These are phyloP conservation scores for Barbarea vulgaris DNA, from an alignment of 345 rosid genomes.

Conservation along the genomic window DNA sequence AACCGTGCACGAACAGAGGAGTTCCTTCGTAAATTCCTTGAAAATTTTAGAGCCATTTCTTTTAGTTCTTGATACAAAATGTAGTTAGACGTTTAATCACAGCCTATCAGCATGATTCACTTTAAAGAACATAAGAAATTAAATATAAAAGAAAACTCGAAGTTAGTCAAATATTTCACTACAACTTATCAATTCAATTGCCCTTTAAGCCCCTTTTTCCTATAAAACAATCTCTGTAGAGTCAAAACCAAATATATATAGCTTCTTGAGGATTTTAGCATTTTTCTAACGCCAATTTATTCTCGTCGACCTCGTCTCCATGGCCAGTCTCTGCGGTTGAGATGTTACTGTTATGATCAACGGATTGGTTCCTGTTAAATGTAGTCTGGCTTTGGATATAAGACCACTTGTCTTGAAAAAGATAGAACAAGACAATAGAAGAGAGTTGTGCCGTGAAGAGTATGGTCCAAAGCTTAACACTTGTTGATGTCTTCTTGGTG, in stretches of 20 bases:
- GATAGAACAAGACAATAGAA: constrained; percentile 65
- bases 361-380: background rate
- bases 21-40: background rate
- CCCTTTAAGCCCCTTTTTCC: background rate
- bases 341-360: constrained; percentile 41
- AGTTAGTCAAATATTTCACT: background rate
- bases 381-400: constrained; percentile 34
- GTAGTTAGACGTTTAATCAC: constrained; percentile 2
- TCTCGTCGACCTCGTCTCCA: constrained; percentile 25
- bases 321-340: constrained; percentile 34
- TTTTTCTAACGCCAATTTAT: constrained; percentile 16
- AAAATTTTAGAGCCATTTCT: background rate
- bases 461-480: constrained; percentile 53
- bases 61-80: background rate
- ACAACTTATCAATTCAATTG: background rate
- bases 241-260: background rate
- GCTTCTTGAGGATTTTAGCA: constrained; percentile 10
- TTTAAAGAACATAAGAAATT: background rate
- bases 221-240: constrained; percentile 19
- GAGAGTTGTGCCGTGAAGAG: constrained; percentile 79
- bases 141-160: background rate
- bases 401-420: constrained; percentile 82
- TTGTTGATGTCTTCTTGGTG: constrained; percentile 56
- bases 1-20: background rate
- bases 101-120: background rate